Base-by-base conservation (phyloP, 345 rosid species). In the Salix udensis region DNA sequence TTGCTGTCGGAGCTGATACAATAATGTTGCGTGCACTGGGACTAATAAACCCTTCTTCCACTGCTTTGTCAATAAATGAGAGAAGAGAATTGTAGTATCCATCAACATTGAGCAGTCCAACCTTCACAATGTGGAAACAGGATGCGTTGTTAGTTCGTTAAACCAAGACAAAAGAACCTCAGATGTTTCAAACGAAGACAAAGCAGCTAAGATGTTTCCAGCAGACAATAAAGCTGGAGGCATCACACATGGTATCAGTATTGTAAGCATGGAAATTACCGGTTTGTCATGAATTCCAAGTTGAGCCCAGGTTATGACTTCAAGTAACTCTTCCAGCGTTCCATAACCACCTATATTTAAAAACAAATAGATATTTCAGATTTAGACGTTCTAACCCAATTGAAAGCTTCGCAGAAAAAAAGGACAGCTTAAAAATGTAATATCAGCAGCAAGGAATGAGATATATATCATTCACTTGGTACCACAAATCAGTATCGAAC, bases 281-380 rank as follows among this genome's bases (percentile, higher is more conserved):
- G 98, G 98, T 80, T 96, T 96, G 24, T 96, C 97, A 79, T 96
- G 99, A 79, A 96, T 96, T 67, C 99, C 99, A 28, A 96, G 97
- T 81, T 96, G 98, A 72, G 99, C 99, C 99, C 99, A 96, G 68
- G 99, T 89, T 71, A 96, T 96, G 60, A 93, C 99, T 80, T 96
- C 99, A 74, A 96, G 97, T 79, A 96, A 87, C 79, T 96, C 99
- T 84, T 96, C 99, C 73, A 96, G 90, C 52, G 99, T 96, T 39
- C 98, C 99, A 86, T 96, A 96, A 69, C 99, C 98, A 82, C 99
- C 98, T 93, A 87, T 14, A 69, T 76, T 23, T 3, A 15, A 10
- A 6, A 30, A 67, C 24, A 65, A 4, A 1, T 23, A 36, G 66
- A 15, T n/a, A n/a, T 55, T 55, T 55, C 62, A 55, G 4, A 55